Evolutionary conservation across 2,329 filamentous ascomycete genomes (phyloP).

Genomic region (Ophiostoma australiae): DNA sequence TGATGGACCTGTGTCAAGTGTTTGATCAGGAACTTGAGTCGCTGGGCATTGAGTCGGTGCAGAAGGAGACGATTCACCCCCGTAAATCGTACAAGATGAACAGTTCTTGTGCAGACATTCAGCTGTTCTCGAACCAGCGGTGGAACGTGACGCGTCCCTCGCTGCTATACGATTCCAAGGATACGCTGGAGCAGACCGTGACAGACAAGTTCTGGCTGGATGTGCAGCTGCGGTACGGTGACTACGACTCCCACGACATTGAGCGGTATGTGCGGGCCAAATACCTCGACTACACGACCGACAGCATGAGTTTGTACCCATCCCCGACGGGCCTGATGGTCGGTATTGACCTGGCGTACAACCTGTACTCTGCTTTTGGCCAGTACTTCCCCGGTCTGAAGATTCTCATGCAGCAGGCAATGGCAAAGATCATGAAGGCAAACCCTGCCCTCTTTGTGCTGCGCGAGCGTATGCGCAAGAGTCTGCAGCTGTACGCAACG

Average conservation of each 20-base stretch:
- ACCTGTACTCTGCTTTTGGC: conserved; percentile 94
- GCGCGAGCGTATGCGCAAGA: conserved; percentile 96
- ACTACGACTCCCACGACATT: conserved; percentile 98
- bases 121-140: conserved; percentile 95
- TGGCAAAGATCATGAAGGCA: conserved; percentile 99
- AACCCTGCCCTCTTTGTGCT: conserved; percentile 95
- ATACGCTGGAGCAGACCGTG: conserved; percentile 85
- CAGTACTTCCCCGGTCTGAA: conserved; percentile 99
- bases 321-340: conserved; percentile 97
- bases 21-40: conserved; percentile 97
- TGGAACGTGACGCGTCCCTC: conserved; percentile 97
- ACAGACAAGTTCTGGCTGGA: conserved; percentile 99
- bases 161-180: conserved; percentile 91
- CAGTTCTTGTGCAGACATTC: conserved; percentile 94
- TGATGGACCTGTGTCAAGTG: conserved; percentile 98
- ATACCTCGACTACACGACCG: conserved; percentile 97
- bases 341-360: conserved; percentile 95
- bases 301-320: conserved; percentile 97
- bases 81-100: conserved; percentile 99
- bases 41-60: conserved; percentile 91
- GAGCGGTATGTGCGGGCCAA: conserved; percentile 96
- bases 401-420: conserved; percentile 90
- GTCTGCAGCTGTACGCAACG: conserved; percentile 93
- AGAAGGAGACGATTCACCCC: conserved; percentile 98
- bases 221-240: conserved; percentile 82